phyloP scores from a whole-genome alignment of 1,284 basidiomycete species.

The Pseudozyma hubeiensis region DNA sequence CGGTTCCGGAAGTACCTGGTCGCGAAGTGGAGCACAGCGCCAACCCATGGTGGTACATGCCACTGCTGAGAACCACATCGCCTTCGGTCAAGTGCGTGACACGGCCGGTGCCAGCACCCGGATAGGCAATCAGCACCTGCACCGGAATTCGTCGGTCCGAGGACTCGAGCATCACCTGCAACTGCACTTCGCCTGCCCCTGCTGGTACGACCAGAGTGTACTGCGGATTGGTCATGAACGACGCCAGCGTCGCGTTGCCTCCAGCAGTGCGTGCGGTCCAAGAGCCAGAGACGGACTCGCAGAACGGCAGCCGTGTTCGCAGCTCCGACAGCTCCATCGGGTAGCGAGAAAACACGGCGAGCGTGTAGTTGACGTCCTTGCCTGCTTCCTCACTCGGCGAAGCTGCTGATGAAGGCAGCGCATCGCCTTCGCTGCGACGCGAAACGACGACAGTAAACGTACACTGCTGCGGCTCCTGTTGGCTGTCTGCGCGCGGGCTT shows the following conservation, averaged over 20 bases:
- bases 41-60: slow-evolving; percentile 83
- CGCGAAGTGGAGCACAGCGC: slow-evolving; percentile 73
- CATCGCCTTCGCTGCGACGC: slow-evolving; percentile 51
- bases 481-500: not conserved
- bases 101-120: slow-evolving; percentile 69
- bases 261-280: slow-evolving; percentile 82
- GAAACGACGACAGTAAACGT: slow-evolving; percentile 57
- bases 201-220: slow-evolving; percentile 74
- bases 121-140: slow-evolving; percentile 76
- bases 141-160: slow-evolving; percentile 77
- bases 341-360: slow-evolving; percentile 72
- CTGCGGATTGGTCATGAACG: slow-evolving; percentile 91
- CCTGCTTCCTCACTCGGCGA: slow-evolving; percentile 1
- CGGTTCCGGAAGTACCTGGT: not conserved
- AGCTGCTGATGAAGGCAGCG: not conserved
- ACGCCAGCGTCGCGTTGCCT: slow-evolving; percentile 81
- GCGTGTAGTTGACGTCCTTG: slow-evolving; percentile 72
- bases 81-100: slow-evolving; percentile 73
- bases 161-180: slow-evolving; percentile 74
- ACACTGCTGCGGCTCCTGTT: slow-evolving; percentile 5
- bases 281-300: slow-evolving; percentile 34
- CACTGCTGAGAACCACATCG: slow-evolving; percentile 79
- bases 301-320: slow-evolving; percentile 34
- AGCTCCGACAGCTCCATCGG: slow-evolving; percentile 36
- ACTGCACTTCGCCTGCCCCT: slow-evolving; percentile 24